A percentile compares a stretch with the other conserved stretches of the same genome.
phyloP scores from a whole-genome alignment of 768 basidiomycete genomes.

The Russula emetica region DNA sequence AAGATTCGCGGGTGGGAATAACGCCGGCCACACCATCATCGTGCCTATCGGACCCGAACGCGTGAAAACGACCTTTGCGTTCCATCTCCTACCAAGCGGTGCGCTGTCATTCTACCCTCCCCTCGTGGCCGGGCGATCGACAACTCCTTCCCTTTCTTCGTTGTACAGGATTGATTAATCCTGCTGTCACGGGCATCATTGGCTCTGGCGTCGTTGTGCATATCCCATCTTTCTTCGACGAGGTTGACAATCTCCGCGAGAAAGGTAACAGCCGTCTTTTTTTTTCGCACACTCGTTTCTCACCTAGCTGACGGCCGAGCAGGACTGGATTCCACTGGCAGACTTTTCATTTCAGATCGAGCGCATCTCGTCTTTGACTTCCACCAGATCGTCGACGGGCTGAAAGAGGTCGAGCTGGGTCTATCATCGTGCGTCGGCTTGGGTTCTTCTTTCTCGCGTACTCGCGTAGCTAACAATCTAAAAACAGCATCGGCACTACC shows the following conservation, averaged over 20 bases:
- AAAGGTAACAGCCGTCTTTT: constrained; percentile 59
- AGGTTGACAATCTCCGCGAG: constrained; percentile 78
- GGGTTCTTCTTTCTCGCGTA: neutral
- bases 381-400: constrained; percentile 98
- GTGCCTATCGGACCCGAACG: constrained; percentile 65
- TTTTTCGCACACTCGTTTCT: neutral
- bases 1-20: constrained; percentile 96
- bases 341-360: constrained; percentile 91
- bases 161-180: constrained; percentile 73
- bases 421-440: constrained; percentile 56
- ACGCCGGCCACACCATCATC: constrained; percentile 98
- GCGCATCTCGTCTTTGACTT: constrained; percentile 98
- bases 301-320: neutral
- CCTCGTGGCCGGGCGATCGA: neutral
- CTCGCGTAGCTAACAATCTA: neutral
- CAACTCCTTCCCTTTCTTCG: neutral
- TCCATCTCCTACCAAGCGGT: constrained; percentile 95
- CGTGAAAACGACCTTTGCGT: constrained; percentile 82
- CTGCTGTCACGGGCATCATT: constrained; percentile 78
- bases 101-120: constrained; percentile 29
- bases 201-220: constrained; percentile 97
- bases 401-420: constrained; percentile 97
- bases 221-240: constrained; percentile 89
- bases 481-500: constrained; percentile 86
- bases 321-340: constrained; percentile 83